Evolutionary conservation across 441 rosid genomes (phyloP).

Genomic region (Erodium moschatum): DNA sequence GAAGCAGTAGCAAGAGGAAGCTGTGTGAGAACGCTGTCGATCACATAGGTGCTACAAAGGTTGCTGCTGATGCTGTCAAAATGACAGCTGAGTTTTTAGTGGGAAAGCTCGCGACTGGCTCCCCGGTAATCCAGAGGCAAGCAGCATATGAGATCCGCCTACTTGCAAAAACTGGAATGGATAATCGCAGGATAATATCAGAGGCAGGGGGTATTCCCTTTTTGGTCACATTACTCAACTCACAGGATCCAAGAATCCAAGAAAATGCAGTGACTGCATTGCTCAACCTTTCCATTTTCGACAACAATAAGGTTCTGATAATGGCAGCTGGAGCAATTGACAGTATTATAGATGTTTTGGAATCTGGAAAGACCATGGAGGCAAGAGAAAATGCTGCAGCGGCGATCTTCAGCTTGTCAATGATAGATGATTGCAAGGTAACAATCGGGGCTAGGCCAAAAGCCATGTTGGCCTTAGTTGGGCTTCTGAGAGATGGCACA

Average conservation of each 20-base stretch:
- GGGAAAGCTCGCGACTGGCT: constrained; percentile 65
- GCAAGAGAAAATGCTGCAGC: constrained; percentile 72
- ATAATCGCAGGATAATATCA: constrained; percentile 45
- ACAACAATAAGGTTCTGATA: constrained; percentile 52
- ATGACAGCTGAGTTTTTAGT: constrained; percentile 68
- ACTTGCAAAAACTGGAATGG: constrained; percentile 63
- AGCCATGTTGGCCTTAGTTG: constrained; percentile 43
- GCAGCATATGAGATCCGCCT: constrained; percentile 61
- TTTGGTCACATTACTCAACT: constrained; percentile 40
- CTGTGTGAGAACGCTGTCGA: constrained; percentile 29
- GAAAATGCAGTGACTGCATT: constrained; percentile 62
- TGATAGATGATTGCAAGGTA: constrained; percentile 45
- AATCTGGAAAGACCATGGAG: constrained; percentile 56
- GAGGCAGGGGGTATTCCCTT: constrained; percentile 67
- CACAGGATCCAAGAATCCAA: constrained; percentile 48
- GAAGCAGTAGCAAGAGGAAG: constrained; percentile 27
- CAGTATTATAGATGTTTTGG: constrained; percentile 42
- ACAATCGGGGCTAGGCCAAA: constrained; percentile 37
- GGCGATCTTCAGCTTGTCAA: constrained; percentile 53
- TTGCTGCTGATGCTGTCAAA: constrained; percentile 42
- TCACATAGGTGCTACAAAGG: constrained; percentile 44
- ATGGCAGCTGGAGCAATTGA: constrained; percentile 64
- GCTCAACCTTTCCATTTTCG: constrained; percentile 56
- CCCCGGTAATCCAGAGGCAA: constrained; percentile 47
- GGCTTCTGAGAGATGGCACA: constrained; percentile 50